Base-by-base conservation (phyloP, 495 filamentous ascomycete genomes). In the Corynascus novoguineensis region DNA sequence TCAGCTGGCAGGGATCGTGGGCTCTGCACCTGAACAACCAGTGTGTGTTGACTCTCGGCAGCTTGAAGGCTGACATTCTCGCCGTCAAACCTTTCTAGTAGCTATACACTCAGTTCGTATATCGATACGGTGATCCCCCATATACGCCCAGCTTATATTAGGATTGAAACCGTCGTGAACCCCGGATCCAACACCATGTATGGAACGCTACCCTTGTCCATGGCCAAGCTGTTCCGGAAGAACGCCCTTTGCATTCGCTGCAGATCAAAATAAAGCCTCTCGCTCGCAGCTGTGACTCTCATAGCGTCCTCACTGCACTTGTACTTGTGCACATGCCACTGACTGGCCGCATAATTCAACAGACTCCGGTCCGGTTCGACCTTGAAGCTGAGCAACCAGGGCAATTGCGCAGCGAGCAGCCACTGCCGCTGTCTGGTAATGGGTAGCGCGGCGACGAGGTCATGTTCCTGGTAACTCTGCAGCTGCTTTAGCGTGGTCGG, bases 121-220 rank as follows among this genome's bases (percentile, higher is more conserved):
- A n/a, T n/a, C n/a, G n/a, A n/a, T n/a, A n/a, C n/a, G n/a, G n/a
- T n/a, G n/a, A n/a, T n/a, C 35, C 35, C 1, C 35, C 35, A 12
- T n/a, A 12, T n/a, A 1, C 35, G 14, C 17, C 3, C 37, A 5
- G n/a, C 37, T 12, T 48, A 48, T 27, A 75, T 74, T 38, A 74
- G 47, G 51, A 75, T 75, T 24, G 67, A 71, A 28, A 75, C 70
- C 10, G 72, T 72, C 51, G 72, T 74, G 35, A 64, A 25, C n/a
- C 64, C 63, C 19, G 72, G 72, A 58, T 75, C 70, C 53, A 74
- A 35, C 35, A 75, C 73, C 64, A 68, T 72, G 58, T 75, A 75
- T 28, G 68, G 71, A 6, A 74, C 53, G 25, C 60, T 72, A 38
- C 68, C 70, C 55, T 54, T 60, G 5, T 66, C 65, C 72, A 72